A percentile compares a stretch with the other conserved stretches of the same genome.
phyloP scores from a whole-genome alignment of 2,329 filamentous ascomycete genomes.

The Calonectria crousiana region DNA sequence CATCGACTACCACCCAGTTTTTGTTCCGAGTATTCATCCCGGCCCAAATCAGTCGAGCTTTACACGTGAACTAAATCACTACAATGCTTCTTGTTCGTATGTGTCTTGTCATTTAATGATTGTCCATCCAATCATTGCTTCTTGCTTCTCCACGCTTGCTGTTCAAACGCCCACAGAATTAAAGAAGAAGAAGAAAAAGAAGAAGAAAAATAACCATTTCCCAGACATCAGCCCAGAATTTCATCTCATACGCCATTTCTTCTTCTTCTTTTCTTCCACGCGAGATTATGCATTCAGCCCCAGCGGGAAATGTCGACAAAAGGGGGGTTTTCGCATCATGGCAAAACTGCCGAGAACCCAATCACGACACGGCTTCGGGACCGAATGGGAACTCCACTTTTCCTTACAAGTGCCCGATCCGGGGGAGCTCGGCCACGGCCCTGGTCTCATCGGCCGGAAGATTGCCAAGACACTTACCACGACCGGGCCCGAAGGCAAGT shows the following conservation, averaged over 20 bases:
- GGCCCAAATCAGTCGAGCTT: too few relatives aligned
- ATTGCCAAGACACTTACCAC: neutral
- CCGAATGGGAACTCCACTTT: slow-evolving; percentile 7
- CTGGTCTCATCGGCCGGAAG: neutral
- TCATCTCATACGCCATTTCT: neutral
- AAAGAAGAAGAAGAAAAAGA: neutral
- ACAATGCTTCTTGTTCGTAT: too few relatives aligned
- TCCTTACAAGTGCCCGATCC: neutral
- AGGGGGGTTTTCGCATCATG: neutral
- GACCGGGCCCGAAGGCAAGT: neutral
- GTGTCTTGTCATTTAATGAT: too few relatives aligned
- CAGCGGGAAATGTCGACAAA: neutral
- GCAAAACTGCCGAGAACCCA: neutral
- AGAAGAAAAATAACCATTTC: neutral
- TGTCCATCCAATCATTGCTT: too few relatives aligned
- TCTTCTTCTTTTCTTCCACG: neutral
- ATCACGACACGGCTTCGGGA: neutral
- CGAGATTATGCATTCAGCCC: neutral
- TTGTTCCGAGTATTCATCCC: too few relatives aligned
- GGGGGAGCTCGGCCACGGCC: neutral
- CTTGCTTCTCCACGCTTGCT: too few relatives aligned
- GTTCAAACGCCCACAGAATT: too few relatives aligned
- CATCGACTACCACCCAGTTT: too few relatives aligned
- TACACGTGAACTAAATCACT: too few relatives aligned
- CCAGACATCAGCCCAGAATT: neutral